Base-by-base conservation (phyloP, 495 filamentous ascomycete species). In the Emericellopsis terricola region DNA sequence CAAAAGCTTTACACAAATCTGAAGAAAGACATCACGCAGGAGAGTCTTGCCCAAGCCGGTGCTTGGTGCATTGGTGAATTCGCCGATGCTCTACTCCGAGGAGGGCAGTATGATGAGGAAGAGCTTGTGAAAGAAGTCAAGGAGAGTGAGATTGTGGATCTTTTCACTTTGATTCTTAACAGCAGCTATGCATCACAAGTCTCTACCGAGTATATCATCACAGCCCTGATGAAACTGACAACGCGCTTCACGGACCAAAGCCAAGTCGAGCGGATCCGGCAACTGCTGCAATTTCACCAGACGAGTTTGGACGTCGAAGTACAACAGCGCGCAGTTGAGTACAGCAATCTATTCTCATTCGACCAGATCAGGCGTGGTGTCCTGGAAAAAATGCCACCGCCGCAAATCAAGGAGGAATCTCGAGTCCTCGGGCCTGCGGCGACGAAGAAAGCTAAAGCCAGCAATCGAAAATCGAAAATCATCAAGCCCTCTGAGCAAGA, bases 21-120 rank as follows among this genome's bases (percentile, higher is more conserved):
- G 37, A 94, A 87, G 60, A 84, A 87, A 24, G 89, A 96, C 42
- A 94, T 96, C 43, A 92, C 86, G 8, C 91, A 96, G 48, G 91
- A 97, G 51, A 87, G 83, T 42, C 62, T 97, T 36, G 94, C 81
- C 8, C 67, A 94, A 19, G 84, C 89, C 15, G 91, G 81, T 19
- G 76, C 89, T n/a, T 97, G 89, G 89, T 85, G 85, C 9, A 94
- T 97, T 55, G 89, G 89, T 43, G 89, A 97, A 63, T 97, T 85
- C 51, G 84, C 85, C 21, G 89, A 96, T 51, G 71, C 79, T 3
- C 62, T 97, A 10, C 66, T 97, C 11, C 68, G 69, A 35, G 86
- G 86, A 18, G 87, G 91, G 13, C 76, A 85, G 47, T 94, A 93
- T 40, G 87, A 96, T 52, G 86, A 94, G 48, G 89, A 91, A 47